Evolutionary conservation across 495 filamentous ascomycete genomes (phyloP), one percentile per base, ranked within the genome.

Genomic region (Penicillium atrosanguineum): DNA sequence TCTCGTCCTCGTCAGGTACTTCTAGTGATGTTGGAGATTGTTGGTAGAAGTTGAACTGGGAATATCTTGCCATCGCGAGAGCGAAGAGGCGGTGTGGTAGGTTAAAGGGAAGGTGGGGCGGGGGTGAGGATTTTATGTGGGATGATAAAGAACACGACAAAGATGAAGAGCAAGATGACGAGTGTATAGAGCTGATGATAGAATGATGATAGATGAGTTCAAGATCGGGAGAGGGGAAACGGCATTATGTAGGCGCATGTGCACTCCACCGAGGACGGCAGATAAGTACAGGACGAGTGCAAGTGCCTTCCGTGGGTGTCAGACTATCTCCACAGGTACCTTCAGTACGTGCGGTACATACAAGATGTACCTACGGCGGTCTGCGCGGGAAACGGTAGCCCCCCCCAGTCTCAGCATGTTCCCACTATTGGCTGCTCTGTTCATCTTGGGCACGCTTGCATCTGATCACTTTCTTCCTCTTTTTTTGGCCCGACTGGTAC

Each of bases 1-100:
- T 81, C 64, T 90, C 87, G 72, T 93, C 89, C 53, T 92, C 89
- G 56, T 91, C 88, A 56, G 86, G 76, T 51, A 85, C 79, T 62
- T 88, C 83, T 69, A 88, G 74, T 31, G 83, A 73, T 60, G 85
- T 73, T 31, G 81, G 71, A 55, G 80, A 79, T 62, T 81, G 73
- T 77, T 82, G 75, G 69, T 87, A 87, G 68, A 77, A 86, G 57
- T 85, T 78, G 59, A 70, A 74, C 58, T 77, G 75, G 50, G 71
- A 70, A 68, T 71, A 76, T 63, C 69, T 66, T 47, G 75, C 71
- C 74, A 77, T 78, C 51, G 61, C 56, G 55, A 67, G 61, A 56
- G 60, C 56, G 55, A 67, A 63, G 57, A 67, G 61, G 60, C 61
- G 59, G 62, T 68, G 58, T 68, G 60, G 49, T 53, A 26, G 38